A percentile compares a stretch with the other conserved stretches of the same genome.
Evolutionary conservation across 108 stramenopile species (phyloP).

Genomic region (Asterionellopsis glacialis): DNA sequence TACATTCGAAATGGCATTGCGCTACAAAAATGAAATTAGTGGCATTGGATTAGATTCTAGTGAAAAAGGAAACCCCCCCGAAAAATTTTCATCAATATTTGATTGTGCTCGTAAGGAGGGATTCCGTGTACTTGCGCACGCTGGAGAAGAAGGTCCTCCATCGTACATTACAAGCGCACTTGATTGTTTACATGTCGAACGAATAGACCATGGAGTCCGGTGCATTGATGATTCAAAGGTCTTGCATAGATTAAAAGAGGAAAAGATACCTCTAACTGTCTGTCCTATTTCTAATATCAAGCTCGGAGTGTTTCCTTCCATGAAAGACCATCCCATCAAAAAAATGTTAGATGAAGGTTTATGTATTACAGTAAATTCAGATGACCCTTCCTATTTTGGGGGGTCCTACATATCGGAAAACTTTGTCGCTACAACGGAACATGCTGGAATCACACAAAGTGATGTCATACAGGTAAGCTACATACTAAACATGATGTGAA

Average conservation of each 20-base stretch:
- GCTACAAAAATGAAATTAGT: constrained; percentile 22
- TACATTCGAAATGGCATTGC: constrained; percentile 16
- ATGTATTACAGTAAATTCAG: constrained; percentile 32
- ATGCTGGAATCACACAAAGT: constrained; percentile 13
- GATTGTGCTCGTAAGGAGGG: constrained; percentile 17
- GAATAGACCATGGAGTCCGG: constrained; percentile 40
- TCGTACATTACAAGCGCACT: constrained; percentile 21
- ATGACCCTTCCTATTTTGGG: constrained; percentile 42
- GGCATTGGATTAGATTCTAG: constrained; percentile 32
- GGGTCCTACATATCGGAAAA: constrained; percentile 37
- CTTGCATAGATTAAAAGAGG: constrained; percentile 17
- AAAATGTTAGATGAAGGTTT: constrained; percentile 21
- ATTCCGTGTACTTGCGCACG: constrained; percentile 24
- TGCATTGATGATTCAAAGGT: constrained; percentile 24
- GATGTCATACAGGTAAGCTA: constrained; percentile 10
- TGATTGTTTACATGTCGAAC: constrained; percentile 25
- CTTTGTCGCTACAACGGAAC: constrained; percentile 6
- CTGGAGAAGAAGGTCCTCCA: constrained; percentile 48
- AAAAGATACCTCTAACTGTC: constrained; percentile 30
- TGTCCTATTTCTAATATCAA: constrained; percentile 41
- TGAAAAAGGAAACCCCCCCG: constrained; percentile 27
- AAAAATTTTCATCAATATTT: constrained; percentile 26
- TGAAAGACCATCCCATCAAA: constrained; percentile 29
- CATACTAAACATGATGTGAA: no score
- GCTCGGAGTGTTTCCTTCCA: constrained; percentile 29